Conservation (phyloP, 2,329 filamentous ascomycete genomes). For the Immersiporthe knoxdaviesiana region DNA sequence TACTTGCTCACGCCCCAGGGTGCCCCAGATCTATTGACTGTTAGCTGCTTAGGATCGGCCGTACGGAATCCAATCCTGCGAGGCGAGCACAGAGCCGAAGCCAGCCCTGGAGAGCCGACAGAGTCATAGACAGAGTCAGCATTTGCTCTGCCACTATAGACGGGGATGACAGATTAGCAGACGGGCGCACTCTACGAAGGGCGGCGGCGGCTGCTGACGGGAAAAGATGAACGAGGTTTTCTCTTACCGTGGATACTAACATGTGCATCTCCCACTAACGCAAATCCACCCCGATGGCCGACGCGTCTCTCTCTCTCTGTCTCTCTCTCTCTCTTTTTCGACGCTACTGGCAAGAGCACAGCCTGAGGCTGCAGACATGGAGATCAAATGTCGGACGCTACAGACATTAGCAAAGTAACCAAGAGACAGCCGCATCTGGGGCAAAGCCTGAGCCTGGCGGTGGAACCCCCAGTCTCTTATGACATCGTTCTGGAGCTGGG, state of each 20-base stretch:
- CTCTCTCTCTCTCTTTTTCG: too few relatives aligned
- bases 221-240: neutral
- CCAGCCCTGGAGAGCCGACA: neutral
- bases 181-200: neutral
- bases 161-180: neutral
- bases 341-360: neutral
- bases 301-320: neutral
- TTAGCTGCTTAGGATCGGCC: neutral
- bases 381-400: neutral
- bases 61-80: neutral
- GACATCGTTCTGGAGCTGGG: neutral
- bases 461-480: neutral
- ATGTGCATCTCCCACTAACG: neutral
- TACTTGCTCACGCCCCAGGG: neutral
- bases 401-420: neutral
- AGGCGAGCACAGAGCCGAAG: neutral
- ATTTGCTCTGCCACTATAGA: slow-evolving; percentile 5
- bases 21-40: neutral
- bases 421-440: neutral
- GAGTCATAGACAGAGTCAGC: too few relatives aligned
- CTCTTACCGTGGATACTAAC: neutral
- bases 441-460: neutral
- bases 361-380: too few relatives aligned
- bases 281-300: neutral
- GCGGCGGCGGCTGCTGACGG: neutral